phyloP scores from a whole-genome alignment of 1,284 basidiomycete genomes.

The Microbotryum intermedium region DNA sequence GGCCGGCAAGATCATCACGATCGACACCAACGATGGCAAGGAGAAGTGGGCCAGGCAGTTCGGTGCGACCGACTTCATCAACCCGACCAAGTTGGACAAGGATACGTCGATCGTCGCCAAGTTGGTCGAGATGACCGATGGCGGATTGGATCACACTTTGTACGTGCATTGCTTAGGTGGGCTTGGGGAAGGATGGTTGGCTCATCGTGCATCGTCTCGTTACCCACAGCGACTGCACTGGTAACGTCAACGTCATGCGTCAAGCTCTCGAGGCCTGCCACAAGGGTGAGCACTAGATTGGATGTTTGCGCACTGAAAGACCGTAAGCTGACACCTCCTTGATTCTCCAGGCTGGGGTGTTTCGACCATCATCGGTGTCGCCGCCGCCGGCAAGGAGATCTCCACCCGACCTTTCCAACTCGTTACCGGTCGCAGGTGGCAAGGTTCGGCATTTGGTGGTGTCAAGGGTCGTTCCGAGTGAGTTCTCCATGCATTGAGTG shows the following conservation, averaged over 20 bases:
- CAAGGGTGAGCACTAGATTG: conserved; percentile 47
- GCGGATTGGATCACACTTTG: conserved; percentile 94
- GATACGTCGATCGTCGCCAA: conserved; percentile 79
- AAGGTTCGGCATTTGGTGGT: conserved; percentile 92
- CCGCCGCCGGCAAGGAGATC: conserved; percentile 82
- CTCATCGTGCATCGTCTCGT: background rate
- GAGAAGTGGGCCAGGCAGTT: conserved; percentile 85
- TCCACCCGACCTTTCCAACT: conserved; percentile 79
- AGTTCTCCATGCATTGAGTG: background rate
- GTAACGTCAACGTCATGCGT: conserved; percentile 93
- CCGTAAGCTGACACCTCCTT: background rate
- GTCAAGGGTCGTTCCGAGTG: conserved; percentile 90
- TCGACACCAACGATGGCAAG: conserved; percentile 83
- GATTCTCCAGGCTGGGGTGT: conserved; percentile 79
- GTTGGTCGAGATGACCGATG: conserved; percentile 88
- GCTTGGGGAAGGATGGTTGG: background rate
- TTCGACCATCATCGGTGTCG: conserved; percentile 72
- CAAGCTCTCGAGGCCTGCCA: conserved; percentile 92
- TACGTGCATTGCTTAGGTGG: conserved; percentile 9
- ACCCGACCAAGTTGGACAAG: conserved; percentile 65
- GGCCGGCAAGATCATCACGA: conserved; percentile 79
- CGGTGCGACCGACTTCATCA: conserved; percentile 94
- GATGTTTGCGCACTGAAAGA: background rate
- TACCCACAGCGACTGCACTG: conserved; percentile 65
- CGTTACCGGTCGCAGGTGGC: conserved; percentile 90